phyloP scores from a whole-genome alignment of 257 asterid genomes.

The Solanum etuberosum region DNA sequence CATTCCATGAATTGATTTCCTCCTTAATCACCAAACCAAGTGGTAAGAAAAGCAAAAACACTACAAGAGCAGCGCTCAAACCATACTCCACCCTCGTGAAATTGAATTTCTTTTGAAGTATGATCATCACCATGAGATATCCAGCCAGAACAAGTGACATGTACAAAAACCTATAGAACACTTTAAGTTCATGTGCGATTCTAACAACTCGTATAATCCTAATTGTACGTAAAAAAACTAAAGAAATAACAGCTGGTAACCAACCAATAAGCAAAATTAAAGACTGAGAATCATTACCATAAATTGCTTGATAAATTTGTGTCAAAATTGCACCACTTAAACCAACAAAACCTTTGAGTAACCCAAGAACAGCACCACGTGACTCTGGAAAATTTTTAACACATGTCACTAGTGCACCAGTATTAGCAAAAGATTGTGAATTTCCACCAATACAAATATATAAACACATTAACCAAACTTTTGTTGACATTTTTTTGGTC shows the following conservation, averaged over 20 bases:
- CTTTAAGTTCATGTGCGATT: conserved; percentile 15
- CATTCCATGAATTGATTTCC: conserved; percentile 9
- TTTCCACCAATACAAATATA: conserved; percentile 75
- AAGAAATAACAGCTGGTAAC: conserved; percentile 23
- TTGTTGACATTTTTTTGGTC: conserved; percentile 26
- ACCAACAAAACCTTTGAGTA: conserved; percentile 34
- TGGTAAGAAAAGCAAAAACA: conserved; percentile 15
- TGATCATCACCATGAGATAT: conserved; percentile 26
- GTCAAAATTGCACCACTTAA: conserved; percentile 32
- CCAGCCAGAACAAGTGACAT: conserved; percentile 24
- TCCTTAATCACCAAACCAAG: conserved; percentile 17
- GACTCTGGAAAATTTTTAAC: conserved; percentile 71
- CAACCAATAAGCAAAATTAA: conserved; percentile 26
- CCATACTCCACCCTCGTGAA: conserved; percentile 6
- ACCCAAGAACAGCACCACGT: conserved; percentile 32
- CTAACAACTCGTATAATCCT: conserved; percentile 16
- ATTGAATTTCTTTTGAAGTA: conserved; percentile 1
- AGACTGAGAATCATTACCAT: conserved; percentile 13
- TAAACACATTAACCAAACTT: conserved; percentile 72
- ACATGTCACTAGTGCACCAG: conserved; percentile 73
- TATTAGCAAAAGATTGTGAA: conserved; percentile 76
- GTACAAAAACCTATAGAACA: conserved; percentile 20
- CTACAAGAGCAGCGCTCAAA: conserved; percentile 1
- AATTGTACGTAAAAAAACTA: conserved; percentile 19
- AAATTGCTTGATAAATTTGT: conserved; percentile 18